phyloP scores from a whole-genome alignment of 495 filamentous ascomycete species.

The Chaetomidium leptoderma region DNA sequence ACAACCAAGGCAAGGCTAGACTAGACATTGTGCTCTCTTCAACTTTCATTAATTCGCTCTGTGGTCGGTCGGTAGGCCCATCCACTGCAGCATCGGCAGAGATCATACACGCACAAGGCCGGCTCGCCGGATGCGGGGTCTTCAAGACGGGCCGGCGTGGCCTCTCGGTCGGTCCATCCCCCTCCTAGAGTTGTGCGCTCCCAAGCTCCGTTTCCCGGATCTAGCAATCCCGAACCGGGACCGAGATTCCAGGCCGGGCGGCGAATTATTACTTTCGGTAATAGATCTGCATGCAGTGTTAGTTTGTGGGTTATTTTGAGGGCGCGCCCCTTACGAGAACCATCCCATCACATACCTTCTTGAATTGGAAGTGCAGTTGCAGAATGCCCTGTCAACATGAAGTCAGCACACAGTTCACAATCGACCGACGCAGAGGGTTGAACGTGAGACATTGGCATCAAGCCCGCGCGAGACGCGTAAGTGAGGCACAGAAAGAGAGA shows the following conservation, averaged over 20 bases:
- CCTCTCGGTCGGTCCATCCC: constrained; percentile 9
- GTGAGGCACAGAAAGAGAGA: too few relatives aligned
- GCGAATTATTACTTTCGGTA: constrained; percentile 55
- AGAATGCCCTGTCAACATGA: constrained; percentile 70
- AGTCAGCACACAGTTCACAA: constrained; percentile 7
- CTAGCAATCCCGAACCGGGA: neutral
- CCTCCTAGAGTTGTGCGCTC: neutral
- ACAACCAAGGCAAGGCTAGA: constrained; percentile 13
- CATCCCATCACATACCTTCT: constrained; percentile 59
- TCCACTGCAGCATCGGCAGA: constrained; percentile 16
- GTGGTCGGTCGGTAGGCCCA: constrained; percentile 15
- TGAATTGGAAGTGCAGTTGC: constrained; percentile 97
- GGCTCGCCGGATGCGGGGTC: constrained; percentile 9
- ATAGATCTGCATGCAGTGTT: constrained; percentile 53
- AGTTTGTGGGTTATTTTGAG: constrained; percentile 28
- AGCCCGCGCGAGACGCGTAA: too few relatives aligned
- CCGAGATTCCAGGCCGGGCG: neutral
- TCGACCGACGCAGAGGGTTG: neutral
- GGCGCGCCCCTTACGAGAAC: too few relatives aligned
- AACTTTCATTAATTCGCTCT: constrained; percentile 15
- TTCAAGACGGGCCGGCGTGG: constrained; percentile 15
- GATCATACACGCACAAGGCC: constrained; percentile 16
- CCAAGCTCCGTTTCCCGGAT: neutral
- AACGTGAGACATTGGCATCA: constrained; percentile 6
- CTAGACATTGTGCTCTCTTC: constrained; percentile 10